Base-by-base conservation (phyloP, 805 yeast species). In the Saturnispora zaruensis region DNA sequence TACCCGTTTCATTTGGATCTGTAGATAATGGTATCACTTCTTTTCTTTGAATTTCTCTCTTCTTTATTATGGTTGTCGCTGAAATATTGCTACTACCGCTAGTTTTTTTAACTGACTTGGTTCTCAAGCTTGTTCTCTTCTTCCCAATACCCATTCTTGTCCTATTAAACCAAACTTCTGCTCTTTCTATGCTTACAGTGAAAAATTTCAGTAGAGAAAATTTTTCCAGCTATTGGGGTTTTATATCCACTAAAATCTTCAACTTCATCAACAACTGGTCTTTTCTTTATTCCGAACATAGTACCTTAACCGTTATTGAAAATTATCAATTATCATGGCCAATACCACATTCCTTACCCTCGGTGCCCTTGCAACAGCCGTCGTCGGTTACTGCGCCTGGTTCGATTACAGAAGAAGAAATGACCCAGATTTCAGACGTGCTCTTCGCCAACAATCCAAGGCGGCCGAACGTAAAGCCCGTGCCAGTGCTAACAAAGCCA, bases 371-470 rank as follows among this genome's bases (percentile, higher is more conserved):
- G 67, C 75, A 30, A 69, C 81, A 26, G 81, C 84, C 34, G 64
- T 75, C 16, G 66, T 80, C 45, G 88, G 86, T 16, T 91, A 93
- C 70, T 87, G 91, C 50, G 72, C 80, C 36, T 93, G 87, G 73
- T 95, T 95, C 63, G 99, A 93, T 71, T 86, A 89, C 74, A 77
- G 77, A 69, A 87, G 99, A 71, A 86, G 98, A 71, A 74, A 75
- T 68, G 80, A 84, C 51, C 67, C 85, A 20, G 85, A 79, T 51
- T 95, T 93, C 76, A 86, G 99, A 75, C 81, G 77, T 61, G 65
- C 77, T 43, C 75, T 93, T 61, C 79, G 78, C 62, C 80, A 78
- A 66, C 75, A 77, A 62, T 76, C 81, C 51, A 77, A 75, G 61
- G 74, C 77, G 60, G 85, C 84, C 58, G 74, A 75, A 53, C 81